Conservation (phyloP, 306 rosid species). For the Bauhinia variegata region DNA sequence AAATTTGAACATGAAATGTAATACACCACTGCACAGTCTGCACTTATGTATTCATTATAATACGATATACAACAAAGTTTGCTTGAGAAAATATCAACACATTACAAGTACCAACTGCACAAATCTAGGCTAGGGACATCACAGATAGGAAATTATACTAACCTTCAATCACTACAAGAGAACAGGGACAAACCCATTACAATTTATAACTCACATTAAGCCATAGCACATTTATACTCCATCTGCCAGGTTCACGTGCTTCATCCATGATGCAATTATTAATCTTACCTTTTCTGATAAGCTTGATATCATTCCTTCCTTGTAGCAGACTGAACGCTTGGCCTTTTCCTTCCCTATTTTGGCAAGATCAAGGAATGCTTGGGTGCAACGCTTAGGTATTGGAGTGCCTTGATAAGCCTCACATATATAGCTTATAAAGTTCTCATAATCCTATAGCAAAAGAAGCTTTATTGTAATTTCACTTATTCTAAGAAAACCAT, state of each 20-base stretch:
- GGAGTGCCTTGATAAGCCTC: slow-evolving; percentile 66
- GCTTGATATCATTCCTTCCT: slow-evolving; percentile 30
- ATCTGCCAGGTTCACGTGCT: slow-evolving; percentile 39
- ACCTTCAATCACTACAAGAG: neutral
- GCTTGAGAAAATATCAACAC: no score
- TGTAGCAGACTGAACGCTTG: slow-evolving; percentile 36
- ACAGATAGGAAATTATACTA: no score
- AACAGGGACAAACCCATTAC: slow-evolving; percentile 13
- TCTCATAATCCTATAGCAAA: slow-evolving; percentile 70
- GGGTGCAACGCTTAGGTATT: slow-evolving; percentile 48
- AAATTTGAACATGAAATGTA: no score
- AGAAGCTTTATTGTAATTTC: slow-evolving; percentile 9
- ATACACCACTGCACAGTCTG: no score
- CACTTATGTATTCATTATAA: no score
- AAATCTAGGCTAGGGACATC: no score
- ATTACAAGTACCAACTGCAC: no score
- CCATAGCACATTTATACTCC: slow-evolving; percentile 30
- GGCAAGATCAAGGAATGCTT: slow-evolving; percentile 41
- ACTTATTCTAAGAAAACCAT: neutral
- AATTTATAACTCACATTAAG: neutral
- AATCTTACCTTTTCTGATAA: slow-evolving; percentile 45
- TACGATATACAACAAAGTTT: no score
- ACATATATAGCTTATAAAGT: slow-evolving; percentile 71
- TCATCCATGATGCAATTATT: slow-evolving; percentile 50
- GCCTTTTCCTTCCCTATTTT: slow-evolving; percentile 27